phyloP scores from a whole-genome alignment of 1,284 basidiomycete genomes.

The Coriolopsis trogii region DNA sequence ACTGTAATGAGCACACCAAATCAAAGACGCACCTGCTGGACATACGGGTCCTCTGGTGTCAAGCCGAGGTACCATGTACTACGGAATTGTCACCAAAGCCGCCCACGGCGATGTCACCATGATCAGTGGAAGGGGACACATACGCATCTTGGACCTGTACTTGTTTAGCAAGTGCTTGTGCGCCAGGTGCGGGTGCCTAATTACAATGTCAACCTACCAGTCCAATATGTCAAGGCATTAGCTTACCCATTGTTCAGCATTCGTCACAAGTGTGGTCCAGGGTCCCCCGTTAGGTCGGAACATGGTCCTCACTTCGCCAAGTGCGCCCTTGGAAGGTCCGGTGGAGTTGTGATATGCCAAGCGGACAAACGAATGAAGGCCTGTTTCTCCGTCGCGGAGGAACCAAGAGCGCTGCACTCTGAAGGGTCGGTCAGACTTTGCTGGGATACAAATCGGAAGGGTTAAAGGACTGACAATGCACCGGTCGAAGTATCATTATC shows the following conservation, averaged over 20 bases:
- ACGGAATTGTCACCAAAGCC: not conserved
- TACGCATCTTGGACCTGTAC: slow-evolving; percentile 33
- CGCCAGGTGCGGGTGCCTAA: slow-evolving; percentile 28
- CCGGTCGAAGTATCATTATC: slow-evolving; percentile 21
- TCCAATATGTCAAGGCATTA: not conserved
- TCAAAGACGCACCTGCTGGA: slow-evolving; percentile 11
- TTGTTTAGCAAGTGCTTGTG: slow-evolving; percentile 23
- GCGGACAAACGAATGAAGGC: slow-evolving; percentile 32
- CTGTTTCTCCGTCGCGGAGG: slow-evolving; percentile 29
- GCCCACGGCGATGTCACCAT: too few species aligned
- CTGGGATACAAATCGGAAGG: not conserved
- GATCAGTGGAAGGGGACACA: too few species aligned
- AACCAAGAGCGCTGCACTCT: slow-evolving; percentile 33
- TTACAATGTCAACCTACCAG: not conserved
- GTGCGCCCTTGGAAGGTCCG: slow-evolving; percentile 19
- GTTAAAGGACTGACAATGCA: slow-evolving; percentile 10
- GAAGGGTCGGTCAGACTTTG: not conserved
- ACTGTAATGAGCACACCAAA: not conserved
- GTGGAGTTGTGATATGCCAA: slow-evolving; percentile 29
- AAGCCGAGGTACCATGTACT: slow-evolving; percentile 25
- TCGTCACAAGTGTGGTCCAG: slow-evolving; percentile 31
- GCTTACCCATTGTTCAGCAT: slow-evolving; percentile 30
- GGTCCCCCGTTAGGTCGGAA: slow-evolving; percentile 30
- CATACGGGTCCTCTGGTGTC: slow-evolving; percentile 21
- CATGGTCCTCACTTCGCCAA: slow-evolving; percentile 34